phyloP scores from a whole-genome alignment of 768 basidiomycete species.

The Leccinum variicolor region DNA sequence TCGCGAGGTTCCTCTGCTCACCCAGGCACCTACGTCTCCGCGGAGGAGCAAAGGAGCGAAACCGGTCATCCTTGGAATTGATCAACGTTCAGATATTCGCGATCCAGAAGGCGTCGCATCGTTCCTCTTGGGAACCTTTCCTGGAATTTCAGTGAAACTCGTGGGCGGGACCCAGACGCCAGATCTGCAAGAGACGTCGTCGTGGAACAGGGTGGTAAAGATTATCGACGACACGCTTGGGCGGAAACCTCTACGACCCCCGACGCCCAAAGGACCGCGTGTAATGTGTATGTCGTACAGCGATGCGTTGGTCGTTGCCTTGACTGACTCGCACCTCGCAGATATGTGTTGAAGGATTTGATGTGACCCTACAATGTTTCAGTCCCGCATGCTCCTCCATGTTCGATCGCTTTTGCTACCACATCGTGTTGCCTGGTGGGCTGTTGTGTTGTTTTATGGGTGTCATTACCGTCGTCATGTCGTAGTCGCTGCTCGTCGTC shows the following conservation, averaged over 20 bases:
- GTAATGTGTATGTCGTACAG: constrained; percentile 16
- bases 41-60: constrained; percentile 7
- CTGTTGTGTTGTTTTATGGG: neutral
- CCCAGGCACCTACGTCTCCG: neutral
- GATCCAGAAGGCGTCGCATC: constrained; percentile 14
- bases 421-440: neutral
- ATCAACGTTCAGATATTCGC: constrained; percentile 18
- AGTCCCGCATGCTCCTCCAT: neutral
- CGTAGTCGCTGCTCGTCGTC: neutral
- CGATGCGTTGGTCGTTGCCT: neutral
- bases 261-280: constrained; percentile 2
- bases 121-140: constrained; percentile 14
- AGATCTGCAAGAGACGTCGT: constrained; percentile 14
- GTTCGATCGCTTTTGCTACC: neutral
- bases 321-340: neutral
- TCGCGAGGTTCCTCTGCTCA: constrained; percentile 10
- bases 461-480: neutral
- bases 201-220: constrained; percentile 21
- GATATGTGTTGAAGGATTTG: constrained; percentile 8
- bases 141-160: constrained; percentile 7
- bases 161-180: neutral
- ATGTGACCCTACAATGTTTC: neutral
- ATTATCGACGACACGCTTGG: constrained; percentile 14
- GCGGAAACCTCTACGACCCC: constrained; percentile 7
- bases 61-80: constrained; percentile 5